Percentiles rank a stretch among this genome's conserved stretches.
phyloP scores from a whole-genome alignment of 306 rosid genomes.

The Fragaria nilgerrensis region DNA sequence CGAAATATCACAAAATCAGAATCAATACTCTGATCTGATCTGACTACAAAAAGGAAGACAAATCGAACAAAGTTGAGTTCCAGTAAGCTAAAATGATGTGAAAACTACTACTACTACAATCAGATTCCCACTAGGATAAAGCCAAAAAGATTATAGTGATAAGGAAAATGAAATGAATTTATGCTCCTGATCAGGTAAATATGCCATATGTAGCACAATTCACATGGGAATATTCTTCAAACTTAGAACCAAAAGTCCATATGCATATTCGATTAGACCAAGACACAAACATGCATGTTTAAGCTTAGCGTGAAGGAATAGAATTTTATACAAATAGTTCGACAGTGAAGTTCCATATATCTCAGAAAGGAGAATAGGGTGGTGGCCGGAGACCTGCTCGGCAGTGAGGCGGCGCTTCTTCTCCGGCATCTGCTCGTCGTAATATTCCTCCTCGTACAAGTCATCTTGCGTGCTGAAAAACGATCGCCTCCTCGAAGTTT shows the following conservation, averaged over 20 bases:
- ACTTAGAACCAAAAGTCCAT: background rate
- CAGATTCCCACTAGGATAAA: background rate
- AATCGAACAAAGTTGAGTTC: background rate
- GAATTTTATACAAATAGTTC: background rate
- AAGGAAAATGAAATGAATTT: background rate
- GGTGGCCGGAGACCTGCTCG: constrained; percentile 59
- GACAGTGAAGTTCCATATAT: background rate
- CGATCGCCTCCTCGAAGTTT: constrained; percentile 69
- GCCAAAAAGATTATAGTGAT: background rate
- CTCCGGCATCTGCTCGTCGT: constrained; percentile 88
- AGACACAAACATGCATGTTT: background rate
- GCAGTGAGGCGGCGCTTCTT: constrained; percentile 95
- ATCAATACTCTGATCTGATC: background rate
- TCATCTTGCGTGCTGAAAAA: constrained; percentile 84
- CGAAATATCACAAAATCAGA: background rate
- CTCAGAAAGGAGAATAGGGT: background rate
- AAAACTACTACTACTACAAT: background rate
- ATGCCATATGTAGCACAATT: background rate
- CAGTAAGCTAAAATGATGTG: background rate
- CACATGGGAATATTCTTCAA: background rate
- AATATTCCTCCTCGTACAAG: constrained; percentile 78
- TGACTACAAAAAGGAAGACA: background rate
- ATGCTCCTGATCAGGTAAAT: constrained; percentile 2
- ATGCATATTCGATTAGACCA: constrained; percentile 12
- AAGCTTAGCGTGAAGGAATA: constrained; percentile 32